A percentile compares a stretch with the other conserved stretches of the same genome.
Conservation (phyloP, 257 asterid species). For the Nicotiana sylvestris region DNA sequence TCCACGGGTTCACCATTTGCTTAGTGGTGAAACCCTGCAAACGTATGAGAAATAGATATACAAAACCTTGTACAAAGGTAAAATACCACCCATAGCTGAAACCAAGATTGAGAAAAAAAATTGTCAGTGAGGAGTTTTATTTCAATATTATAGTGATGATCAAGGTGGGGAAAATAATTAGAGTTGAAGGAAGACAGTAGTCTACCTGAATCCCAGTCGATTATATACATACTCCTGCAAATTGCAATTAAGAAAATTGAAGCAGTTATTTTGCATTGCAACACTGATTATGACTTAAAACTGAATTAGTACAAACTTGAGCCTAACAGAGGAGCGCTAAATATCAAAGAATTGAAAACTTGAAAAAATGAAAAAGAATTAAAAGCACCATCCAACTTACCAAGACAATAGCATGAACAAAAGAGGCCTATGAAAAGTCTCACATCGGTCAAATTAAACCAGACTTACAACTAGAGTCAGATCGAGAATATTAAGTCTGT, state of each 20-base stretch:
- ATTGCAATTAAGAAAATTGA: conserved; percentile 24
- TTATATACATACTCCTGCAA: conserved; percentile 89
- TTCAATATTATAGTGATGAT: neutral
- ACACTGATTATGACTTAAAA: neutral
- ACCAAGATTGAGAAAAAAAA: conserved; percentile 2
- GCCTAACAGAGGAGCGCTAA: neutral
- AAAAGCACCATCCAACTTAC: neutral
- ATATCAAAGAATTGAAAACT: too few relatives aligned
- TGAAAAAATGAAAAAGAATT: too few relatives aligned
- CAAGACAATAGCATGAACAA: neutral
- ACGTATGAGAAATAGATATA: conserved; percentile 64
- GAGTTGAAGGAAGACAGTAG: neutral
- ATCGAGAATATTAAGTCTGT: neutral
- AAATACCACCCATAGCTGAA: conserved; percentile 96
- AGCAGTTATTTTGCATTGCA: neutral
- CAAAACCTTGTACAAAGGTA: conserved; percentile 90
- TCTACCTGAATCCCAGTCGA: conserved; percentile 75
- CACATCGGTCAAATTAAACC: neutral
- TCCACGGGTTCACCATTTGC: conserved; percentile 98
- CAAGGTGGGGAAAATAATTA: neutral
- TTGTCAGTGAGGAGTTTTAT: neutral
- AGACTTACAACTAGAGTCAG: neutral
- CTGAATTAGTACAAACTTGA: neutral
- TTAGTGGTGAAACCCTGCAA: conserved; percentile 83
- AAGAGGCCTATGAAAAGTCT: neutral